phyloP scores from a whole-genome alignment of 345 rosid genomes.

The Trapa bicornis region DNA sequence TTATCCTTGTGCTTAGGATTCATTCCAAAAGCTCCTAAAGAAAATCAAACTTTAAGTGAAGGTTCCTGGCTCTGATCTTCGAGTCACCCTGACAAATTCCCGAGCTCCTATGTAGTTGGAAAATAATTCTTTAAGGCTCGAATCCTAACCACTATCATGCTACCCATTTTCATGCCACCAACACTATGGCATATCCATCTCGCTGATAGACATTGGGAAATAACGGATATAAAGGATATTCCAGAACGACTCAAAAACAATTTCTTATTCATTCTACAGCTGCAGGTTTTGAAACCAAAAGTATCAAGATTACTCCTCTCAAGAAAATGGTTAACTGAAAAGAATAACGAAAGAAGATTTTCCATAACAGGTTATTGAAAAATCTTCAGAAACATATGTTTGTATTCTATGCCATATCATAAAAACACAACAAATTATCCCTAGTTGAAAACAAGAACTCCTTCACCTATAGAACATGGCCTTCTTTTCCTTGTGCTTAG shows the following conservation, averaged over 20 bases:
- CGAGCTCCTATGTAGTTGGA: slow-evolving; percentile 51
- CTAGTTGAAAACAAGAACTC: neutral
- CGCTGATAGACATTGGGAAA: neutral
- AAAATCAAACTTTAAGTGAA: neutral
- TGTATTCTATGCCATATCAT: neutral
- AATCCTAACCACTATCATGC: neutral
- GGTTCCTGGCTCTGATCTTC: slow-evolving; percentile 14
- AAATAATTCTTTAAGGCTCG: slow-evolving; percentile 3
- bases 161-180: neutral
- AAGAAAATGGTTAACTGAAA: neutral
- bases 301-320: neutral
- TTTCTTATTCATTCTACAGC: neutral
- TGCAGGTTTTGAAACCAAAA: neutral
- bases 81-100: slow-evolving; percentile 56
- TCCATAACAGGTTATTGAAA: neutral
- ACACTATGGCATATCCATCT: neutral
- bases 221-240: neutral
- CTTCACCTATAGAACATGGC: neutral
- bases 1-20: neutral
- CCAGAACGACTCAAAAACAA: neutral
- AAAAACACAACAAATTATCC: neutral
- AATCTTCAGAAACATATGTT: neutral
- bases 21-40: neutral
- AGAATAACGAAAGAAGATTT: neutral
- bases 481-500: neutral